These are phyloP conservation scores for Ceratobasidium papillatum DNA, from an alignment of 1,284 basidiomycete genomes.

Conservation along the genomic window DNA sequence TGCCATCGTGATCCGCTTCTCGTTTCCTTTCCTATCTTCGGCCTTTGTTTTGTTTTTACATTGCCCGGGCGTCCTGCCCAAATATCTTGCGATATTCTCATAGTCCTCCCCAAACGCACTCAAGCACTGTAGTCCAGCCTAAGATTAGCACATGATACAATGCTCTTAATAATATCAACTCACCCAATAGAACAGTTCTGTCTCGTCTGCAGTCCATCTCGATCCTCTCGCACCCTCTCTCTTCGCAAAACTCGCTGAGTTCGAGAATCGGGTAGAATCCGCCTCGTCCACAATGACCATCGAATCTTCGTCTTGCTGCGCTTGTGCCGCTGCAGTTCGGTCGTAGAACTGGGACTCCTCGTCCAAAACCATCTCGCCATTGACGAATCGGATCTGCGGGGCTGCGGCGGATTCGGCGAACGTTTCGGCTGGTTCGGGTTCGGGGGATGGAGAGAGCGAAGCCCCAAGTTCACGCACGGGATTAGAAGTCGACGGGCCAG, in stretches of 20 bases:
- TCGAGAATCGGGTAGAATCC: conserved; percentile 51
- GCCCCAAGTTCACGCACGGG: conserved; percentile 25
- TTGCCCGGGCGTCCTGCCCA: conserved; percentile 51
- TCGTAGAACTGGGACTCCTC: conserved; percentile 52
- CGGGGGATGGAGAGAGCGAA: conserved; percentile 29
- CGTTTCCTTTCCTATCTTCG: conserved; percentile 49
- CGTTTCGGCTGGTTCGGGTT: conserved; percentile 23
- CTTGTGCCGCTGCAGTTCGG: conserved; percentile 43
- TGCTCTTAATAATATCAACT: conserved; percentile 31
- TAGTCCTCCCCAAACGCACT: conserved; percentile 55
- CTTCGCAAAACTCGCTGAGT: conserved; percentile 51
- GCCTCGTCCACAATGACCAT: conserved; percentile 52
- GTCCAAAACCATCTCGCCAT: conserved; percentile 53
- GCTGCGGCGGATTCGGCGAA: conserved; percentile 43
- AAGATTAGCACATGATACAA: not conserved
- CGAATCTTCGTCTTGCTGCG: conserved; percentile 48
- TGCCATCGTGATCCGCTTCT: conserved; percentile 39
- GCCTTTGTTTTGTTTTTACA: conserved; percentile 54
- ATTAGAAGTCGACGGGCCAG: conserved; percentile 12
- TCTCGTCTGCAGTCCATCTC: conserved; percentile 51
- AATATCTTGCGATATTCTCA: conserved; percentile 54
- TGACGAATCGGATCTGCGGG: conserved; percentile 51
- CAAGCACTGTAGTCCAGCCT: conserved; percentile 24
- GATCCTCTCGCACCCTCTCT: conserved; percentile 45
- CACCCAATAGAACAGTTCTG: conserved; percentile 51